Conservation (phyloP, 208 protist species). For the Strigomonas oncopelti region DNA sequence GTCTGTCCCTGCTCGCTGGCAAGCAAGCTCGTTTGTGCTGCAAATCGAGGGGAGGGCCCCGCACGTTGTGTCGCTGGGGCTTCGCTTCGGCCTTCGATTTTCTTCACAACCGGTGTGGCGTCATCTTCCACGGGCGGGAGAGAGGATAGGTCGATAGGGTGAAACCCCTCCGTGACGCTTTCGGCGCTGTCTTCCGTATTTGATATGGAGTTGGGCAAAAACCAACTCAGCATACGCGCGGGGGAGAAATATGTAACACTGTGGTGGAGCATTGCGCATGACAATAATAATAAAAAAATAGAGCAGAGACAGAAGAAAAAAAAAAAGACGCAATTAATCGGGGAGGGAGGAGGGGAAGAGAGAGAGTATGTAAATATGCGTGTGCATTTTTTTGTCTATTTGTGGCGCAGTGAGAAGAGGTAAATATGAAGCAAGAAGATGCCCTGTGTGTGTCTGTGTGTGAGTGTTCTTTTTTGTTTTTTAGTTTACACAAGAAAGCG, state of each 20-base stretch:
- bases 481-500: no score
- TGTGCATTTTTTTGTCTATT: conserved; percentile 7
- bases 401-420: neutral
- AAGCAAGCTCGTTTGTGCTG: neutral
- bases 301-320: neutral
- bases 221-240: conserved; percentile 28
- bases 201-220: conserved; percentile 2
- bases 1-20: neutral
- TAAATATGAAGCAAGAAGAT: conserved; percentile 3
- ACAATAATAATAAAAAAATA: neutral
- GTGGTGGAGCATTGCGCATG: neutral
- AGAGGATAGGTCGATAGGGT: conserved; percentile 14
- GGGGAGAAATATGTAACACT: neutral
- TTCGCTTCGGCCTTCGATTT: no score
- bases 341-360: conserved; percentile 8
- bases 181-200: neutral
- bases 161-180: conserved; percentile 7
- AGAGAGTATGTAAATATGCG: neutral
- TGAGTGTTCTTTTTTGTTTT: conserved; percentile 7
- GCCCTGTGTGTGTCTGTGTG: neutral
- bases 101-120: no score
- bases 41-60: neutral
- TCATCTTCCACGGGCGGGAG: neutral
- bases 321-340: neutral
- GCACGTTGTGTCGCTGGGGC: neutral